Evolutionary conservation across 495 filamentous ascomycete species (phyloP), one percentile per base, ranked within the genome.

Genomic region (Thermothielavioides terrestris): DNA sequence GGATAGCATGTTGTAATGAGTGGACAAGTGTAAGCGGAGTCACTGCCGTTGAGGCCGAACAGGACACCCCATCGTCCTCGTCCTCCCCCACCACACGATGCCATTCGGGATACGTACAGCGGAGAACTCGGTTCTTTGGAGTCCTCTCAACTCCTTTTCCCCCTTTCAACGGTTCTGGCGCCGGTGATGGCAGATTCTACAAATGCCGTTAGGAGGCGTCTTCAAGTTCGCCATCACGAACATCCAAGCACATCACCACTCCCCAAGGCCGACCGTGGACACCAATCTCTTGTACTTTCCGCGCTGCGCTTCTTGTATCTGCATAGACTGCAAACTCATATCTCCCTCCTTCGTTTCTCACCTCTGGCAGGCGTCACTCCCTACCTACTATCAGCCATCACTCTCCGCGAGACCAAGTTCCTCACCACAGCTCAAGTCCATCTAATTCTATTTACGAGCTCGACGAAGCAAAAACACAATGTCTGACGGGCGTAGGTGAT

Each of bases 401-500:
- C 28, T 28, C 25, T 17, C 36, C 37, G 32, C 15, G 11, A 17
- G 31, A 38, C 0, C 22, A n/a, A 47, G n/a, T 23, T 10, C 7
- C 4, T 12, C 32, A 14, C 31, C 11, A 15, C 8, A 12, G 21
- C 11, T 7, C 8, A 27, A 18, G 31, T 36, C 23, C 2, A 18
- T 6, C 31, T 2, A 9, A 4, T 14, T 12, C 31, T 34, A 34
- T 3, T 34, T 14, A 14, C 31, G 10, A 12, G 3, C 31, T 20
- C 10, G 17, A 35, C 37, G 10, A 20, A 22, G 37, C 15, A 38
- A 32, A 20, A 37, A 36, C 34, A 59, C 42, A 20, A 66, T 66
- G 63, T 39, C 60, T 28, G 63, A 66, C 55, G 63, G 63, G 57
- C 58, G 63, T 66, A 62, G 26, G 63, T 66, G 28, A 43, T 30